Conservation (phyloP, 1,284 basidiomycete genomes). For the Trichosporon ovoides region DNA sequence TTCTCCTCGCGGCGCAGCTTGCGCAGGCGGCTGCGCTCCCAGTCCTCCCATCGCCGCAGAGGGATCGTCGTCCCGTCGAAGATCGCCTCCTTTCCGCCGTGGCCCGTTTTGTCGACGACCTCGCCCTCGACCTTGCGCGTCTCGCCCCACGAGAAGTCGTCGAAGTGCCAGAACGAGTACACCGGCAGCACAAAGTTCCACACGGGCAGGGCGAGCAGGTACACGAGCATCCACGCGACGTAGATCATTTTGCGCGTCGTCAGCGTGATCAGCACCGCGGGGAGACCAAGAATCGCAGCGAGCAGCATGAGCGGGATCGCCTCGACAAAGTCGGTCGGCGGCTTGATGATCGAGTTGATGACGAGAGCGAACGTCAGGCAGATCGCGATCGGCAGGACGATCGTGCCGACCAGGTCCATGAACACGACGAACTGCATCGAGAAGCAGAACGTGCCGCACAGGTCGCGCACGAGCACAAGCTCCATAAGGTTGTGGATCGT, state of each 20-base stretch:
- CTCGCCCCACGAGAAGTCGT: constrained; percentile 94
- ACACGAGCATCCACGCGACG: constrained; percentile 96
- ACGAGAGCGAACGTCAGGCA: constrained; percentile 83
- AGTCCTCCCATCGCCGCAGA: constrained; percentile 95
- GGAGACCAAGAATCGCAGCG: constrained; percentile 84
- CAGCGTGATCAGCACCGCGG: constrained; percentile 84
- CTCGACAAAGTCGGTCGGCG: constrained; percentile 79
- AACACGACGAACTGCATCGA: constrained; percentile 98
- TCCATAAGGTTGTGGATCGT: constrained; percentile 99
- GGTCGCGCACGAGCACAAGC: constrained; percentile 89
- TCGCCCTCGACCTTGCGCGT: constrained; percentile 96
- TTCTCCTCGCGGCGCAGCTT: constrained; percentile 87
- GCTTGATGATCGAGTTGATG: constrained; percentile 70
- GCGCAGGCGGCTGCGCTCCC: constrained; percentile 93
- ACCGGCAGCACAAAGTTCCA: constrained; percentile 94
- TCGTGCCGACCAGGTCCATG: constrained; percentile 95
- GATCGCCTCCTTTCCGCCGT: constrained; percentile 61
- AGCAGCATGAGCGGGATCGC: constrained; percentile 92
- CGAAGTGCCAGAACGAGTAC: constrained; percentile 99
- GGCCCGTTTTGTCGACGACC: constrained; percentile 55
- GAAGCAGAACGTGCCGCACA: constrained; percentile 94
- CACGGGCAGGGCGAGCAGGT: constrained; percentile 82
- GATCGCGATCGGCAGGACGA: constrained; percentile 92
- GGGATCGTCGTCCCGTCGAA: constrained; percentile 66
- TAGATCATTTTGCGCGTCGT: constrained; percentile 93